A percentile compares a stretch with the other conserved stretches of the same genome.
These are phyloP conservation scores for Colletotrichum melonis DNA, from an alignment of 2,329 filamentous ascomycete species.

Conservation along the genomic window DNA sequence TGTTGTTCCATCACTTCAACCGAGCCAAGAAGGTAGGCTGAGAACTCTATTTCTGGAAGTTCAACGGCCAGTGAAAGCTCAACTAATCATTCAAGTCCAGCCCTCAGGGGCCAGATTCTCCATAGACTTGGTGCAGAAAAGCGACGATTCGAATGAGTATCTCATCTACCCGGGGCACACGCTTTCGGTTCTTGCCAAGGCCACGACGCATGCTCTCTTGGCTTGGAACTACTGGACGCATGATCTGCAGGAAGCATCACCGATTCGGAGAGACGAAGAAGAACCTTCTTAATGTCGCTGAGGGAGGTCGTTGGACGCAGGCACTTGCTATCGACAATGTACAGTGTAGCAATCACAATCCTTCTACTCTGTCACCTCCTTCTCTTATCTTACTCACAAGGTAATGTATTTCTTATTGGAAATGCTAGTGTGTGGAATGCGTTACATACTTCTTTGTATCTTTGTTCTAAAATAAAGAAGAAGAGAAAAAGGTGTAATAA, in stretches of 20 bases:
- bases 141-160: not conserved
- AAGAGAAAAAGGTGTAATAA: no score
- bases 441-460: no score
- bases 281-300: not conserved
- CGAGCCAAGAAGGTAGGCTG: not conserved
- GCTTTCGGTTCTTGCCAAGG: not conserved
- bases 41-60: not conserved
- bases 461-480: no score
- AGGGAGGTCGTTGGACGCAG: not conserved
- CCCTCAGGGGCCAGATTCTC: not conserved
- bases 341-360: not conserved
- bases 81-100: not conserved
- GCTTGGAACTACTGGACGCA: not conserved
- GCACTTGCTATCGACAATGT: not conserved
- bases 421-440: fast-evolving
- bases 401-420: no score
- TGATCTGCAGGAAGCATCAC: not conserved
- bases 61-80: not conserved
- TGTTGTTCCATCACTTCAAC: not conserved
- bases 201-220: not conserved
- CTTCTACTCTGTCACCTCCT: no score
- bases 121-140: not conserved
- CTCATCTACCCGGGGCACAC: not conserved
- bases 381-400: no score
- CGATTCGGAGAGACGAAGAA: not conserved